These are phyloP conservation scores for Arthrinium phaeospermum DNA, from an alignment of 2,329 filamentous ascomycete genomes.

Conservation along the genomic window DNA sequence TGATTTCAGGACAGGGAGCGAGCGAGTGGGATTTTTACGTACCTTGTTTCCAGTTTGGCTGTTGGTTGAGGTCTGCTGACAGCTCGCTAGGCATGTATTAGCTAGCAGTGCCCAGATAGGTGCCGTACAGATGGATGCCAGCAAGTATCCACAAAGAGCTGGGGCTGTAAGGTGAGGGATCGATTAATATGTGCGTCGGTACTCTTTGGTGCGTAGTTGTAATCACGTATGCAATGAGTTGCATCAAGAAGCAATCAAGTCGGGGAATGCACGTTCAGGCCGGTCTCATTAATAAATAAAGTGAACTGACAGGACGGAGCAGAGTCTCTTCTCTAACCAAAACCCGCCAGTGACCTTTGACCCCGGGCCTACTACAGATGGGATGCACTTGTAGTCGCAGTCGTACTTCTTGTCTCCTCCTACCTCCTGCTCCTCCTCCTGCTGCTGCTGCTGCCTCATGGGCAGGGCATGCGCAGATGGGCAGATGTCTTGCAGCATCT, in stretches of 20 bases:
- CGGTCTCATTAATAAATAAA: slow-evolving; percentile 11
- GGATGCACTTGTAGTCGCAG: background rate
- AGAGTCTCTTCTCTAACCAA: background rate
- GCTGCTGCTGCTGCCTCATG: background rate
- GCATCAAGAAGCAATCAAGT: slow-evolving; percentile 7
- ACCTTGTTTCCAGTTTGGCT: background rate
- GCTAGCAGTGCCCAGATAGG: slow-evolving; percentile 5
- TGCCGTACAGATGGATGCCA: background rate
- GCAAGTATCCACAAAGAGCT: slow-evolving; percentile 3
- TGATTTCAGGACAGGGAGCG: background rate
- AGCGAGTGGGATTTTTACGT: background rate
- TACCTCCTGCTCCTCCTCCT: too few species aligned
- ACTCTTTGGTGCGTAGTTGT: background rate
- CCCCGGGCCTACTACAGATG: background rate
- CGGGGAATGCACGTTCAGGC: background rate
- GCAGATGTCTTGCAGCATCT: slow-evolving; percentile 6
- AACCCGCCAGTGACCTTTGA: background rate
- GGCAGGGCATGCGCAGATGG: background rate
- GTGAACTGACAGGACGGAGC: background rate
- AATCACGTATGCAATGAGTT: background rate
- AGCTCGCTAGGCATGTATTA: background rate
- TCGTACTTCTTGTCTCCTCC: slow-evolving; percentile 2
- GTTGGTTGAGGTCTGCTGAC: slow-evolving; percentile 4
- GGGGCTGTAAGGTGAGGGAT: slow-evolving; percentile 8
- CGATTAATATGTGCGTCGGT: background rate